Base-by-base conservation (phyloP, 108 stramenopile genomes). In the Conticribra guillardii region DNA sequence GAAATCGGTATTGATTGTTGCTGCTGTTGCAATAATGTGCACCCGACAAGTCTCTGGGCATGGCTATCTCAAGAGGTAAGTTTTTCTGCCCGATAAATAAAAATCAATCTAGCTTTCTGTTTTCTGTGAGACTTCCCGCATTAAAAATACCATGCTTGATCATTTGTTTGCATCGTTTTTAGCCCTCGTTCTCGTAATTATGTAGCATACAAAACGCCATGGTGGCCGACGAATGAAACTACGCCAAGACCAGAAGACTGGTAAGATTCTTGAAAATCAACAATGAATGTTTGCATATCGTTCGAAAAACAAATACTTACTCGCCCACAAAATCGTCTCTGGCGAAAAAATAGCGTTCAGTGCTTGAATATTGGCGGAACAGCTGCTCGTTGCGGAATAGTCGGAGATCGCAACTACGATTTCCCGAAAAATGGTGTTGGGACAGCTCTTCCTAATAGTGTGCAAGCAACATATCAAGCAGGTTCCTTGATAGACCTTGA, bases 401-500 rank as follows among this genome's bases (percentile, higher is more conserved):
- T 53, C 5, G 8, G 14, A 30, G 71, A 67, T 50, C 47, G 53
- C 37, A 77, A 72, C 54, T 86, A 86, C 48, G 79, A 82, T 33
- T 33, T 30, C 18, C 78, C 77, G 47, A 33, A 49, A 19, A 80
- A 79, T 54, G 69, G 60, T 2, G 5, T 65, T 0, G 76, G 71
- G n/a, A 48, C 64, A 17, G 31, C 65, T 37, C 81, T 86, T 50
- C 72, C 85, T 2, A 67, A 68, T 31, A 28, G 46, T 21, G 51
- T 68, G 0, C 77, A 86, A 41, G 76, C 54, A 8, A 69, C 54
- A 7, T 87, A 80, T 54, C 23, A 31, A 1, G 54, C 60, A 52
- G 86, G 82, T 24, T 49, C 65, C 31, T 31, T 52, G 19, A 71
- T 87, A 32, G 60, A 60, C 15, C 37, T 87, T 1, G 67, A 76